Base-by-base conservation (phyloP, 208 protist species). In the Polymyxa betae region DNA sequence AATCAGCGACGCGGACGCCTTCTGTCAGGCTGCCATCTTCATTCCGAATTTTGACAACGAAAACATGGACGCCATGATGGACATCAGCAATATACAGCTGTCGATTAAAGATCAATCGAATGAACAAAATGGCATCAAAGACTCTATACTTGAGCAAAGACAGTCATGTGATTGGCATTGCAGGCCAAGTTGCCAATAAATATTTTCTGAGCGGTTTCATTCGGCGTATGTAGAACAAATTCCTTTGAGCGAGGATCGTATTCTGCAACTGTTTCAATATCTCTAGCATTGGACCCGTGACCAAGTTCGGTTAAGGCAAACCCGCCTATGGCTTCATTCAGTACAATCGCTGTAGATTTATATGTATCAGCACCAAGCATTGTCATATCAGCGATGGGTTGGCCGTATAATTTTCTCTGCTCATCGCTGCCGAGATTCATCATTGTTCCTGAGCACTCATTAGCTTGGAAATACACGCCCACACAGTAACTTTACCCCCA, bases 341-440 rank as follows among this genome's bases (percentile, higher is more conserved):
- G 24, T 29, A 5, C 49, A 60, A 24, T 5, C 49, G 24, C 49
- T 60, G 49, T 29, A 29, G 5, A 60, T 29, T 60, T 24, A 24
- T 5, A 29, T 24, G 24, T 29, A 60, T 60, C 5, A 60, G 5
- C 49, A 82, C 72, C 72, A 20, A 82, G 72, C n/a, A 82, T 82
- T 20, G 72, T 45, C 72, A 82, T 82, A 43, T 82, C n/a, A 35
- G 72, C 72, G 40, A 82, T 82, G 35, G 5, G 16, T 20, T 35
- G 16, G 35, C 35, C 72, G 35, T 82, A 82, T n/a, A 38, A 16
- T 35, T 40, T 35, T 20, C 72, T 5, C 40, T 82, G 72, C 5
- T 5, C 72, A 82, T 82, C 72, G 72, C 72, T 82, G 72, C 72
- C 72, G 12, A 82, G n/a, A 43, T 82, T 82, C 72, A 82, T 82